These are phyloP conservation scores for Petrea volubilis DNA, from an alignment of 257 asterid genomes.

Conservation along the genomic window DNA sequence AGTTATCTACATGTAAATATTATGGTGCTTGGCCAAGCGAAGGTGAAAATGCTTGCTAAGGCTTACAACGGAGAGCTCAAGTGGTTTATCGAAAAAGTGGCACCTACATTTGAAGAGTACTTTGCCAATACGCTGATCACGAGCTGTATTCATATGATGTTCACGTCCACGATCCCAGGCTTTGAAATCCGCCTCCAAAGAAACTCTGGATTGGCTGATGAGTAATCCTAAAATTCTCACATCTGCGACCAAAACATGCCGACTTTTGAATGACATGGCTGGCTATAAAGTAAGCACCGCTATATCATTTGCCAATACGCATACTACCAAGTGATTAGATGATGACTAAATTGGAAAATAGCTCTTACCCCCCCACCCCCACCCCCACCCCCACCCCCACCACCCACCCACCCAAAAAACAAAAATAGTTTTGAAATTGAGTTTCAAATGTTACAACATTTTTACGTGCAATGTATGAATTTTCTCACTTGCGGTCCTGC, in stretches of 20 bases:
- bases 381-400: no score
- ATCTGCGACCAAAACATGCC: neutral
- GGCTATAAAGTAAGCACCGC: neutral
- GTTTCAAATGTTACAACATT: no score
- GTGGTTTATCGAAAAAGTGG: conserved; percentile 9
- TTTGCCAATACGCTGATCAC: neutral
- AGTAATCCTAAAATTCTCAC: neutral
- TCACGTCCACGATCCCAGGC: neutral
- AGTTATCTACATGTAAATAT: neutral
- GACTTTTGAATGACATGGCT: neutral
- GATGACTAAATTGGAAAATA: neutral
- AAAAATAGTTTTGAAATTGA: no score
- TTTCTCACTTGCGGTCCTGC: no score
- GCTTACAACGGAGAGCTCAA: neutral
- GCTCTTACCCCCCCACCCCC: neutral
- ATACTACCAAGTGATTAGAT: neutral
- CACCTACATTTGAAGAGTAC: conserved; percentile 17
- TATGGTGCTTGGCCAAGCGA: no score
- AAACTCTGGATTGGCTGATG: conserved; percentile 1
- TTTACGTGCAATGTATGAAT: no score
- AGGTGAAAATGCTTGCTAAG: conserved; percentile 1
- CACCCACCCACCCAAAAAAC: no score
- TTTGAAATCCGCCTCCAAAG: neutral
- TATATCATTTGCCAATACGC: neutral
- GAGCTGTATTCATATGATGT: neutral